Conservation (phyloP, 495 filamentous ascomycete species). For the Aspergillus kassunensis region DNA sequence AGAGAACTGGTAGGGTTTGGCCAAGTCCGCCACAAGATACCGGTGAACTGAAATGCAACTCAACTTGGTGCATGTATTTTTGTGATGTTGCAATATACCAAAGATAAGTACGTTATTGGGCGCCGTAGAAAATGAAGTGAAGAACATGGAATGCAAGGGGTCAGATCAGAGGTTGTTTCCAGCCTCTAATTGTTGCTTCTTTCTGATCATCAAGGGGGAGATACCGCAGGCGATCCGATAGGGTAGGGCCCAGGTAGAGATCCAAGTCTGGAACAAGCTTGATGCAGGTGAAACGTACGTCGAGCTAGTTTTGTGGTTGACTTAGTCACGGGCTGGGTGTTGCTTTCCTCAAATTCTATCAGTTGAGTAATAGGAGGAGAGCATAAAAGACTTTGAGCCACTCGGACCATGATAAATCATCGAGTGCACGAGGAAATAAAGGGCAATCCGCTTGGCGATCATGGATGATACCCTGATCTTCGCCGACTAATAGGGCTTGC, state of each 20-base stretch:
- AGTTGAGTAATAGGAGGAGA: no score
- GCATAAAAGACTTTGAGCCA: no score
- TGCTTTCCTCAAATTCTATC: no score
- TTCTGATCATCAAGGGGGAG: constrained; percentile 4
- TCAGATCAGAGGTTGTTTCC: constrained; percentile 2
- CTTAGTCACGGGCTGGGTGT: no score
- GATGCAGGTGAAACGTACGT: not conserved
- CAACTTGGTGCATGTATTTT: constrained; percentile 19
- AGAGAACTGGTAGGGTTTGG: constrained; percentile 6
- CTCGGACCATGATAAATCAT: no score
- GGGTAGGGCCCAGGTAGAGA: not conserved
- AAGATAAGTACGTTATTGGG: constrained; percentile 8
- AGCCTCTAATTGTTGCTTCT: constrained; percentile 2
- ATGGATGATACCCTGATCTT: not conserved
- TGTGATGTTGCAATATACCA: constrained; percentile 10
- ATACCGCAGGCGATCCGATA: not conserved
- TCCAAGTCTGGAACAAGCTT: constrained; percentile 14
- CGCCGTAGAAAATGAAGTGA: not conserved
- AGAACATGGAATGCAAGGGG: constrained; percentile 19
- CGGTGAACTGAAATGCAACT: constrained; percentile 29
- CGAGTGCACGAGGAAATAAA: not conserved
- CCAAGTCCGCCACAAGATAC: constrained; percentile 11
- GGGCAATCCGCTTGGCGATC: no score
- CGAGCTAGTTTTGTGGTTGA: not conserved
- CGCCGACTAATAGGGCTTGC: not conserved